Evolutionary conservation across 805 yeast genomes (phyloP), one percentile per base, ranked within the genome.

Genomic region (Cyberlindnera xylosilytica): DNA sequence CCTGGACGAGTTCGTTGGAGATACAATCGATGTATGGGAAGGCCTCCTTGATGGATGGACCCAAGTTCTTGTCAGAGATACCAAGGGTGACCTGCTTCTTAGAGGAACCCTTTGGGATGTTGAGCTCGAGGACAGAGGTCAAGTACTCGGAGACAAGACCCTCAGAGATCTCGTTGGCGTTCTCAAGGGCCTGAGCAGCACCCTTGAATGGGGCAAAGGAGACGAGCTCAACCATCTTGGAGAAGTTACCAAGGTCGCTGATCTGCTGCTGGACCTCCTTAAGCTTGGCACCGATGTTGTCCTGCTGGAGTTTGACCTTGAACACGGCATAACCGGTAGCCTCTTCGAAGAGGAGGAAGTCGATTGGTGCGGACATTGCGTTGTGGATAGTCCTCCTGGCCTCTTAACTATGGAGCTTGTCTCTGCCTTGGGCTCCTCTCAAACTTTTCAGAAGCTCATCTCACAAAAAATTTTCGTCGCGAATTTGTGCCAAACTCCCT

Each of bases 191-290:
- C 69, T 93, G 98, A 40, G 99, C 98, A 48, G 99, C 99, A 60
- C 97, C 97, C 70, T 93, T 90, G 78, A 93, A 93, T 38, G 99
- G 99, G 47, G 97, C 96, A 70, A 93, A 93, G 13, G 96, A 86
- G 20, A 87, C 95, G 44, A 93, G 78, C 68, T 90, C 96, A 56
- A 93, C 82, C 74, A 91, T 74, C 72, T 93, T 93, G 58, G 96
- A 86, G 64, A 93, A 90, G 63, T 81, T 76, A 50, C 82, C 83
- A 53, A 93, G 78, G 60, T 93, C 98, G 55, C 76, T 81, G 47
- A 88, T 76, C 46, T 96, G 90, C 55, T 81, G 81, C 72, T 93
- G 98, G 34, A 93, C 98, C 69, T 93, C 99, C 66, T 83, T 84
- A 69, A 87, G 75, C 63, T 95, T 81, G 34, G 95, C 76, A 39